These are phyloP conservation scores for Suillus ampliporus DNA, from an alignment of 768 basidiomycete species.

Conservation along the genomic window DNA sequence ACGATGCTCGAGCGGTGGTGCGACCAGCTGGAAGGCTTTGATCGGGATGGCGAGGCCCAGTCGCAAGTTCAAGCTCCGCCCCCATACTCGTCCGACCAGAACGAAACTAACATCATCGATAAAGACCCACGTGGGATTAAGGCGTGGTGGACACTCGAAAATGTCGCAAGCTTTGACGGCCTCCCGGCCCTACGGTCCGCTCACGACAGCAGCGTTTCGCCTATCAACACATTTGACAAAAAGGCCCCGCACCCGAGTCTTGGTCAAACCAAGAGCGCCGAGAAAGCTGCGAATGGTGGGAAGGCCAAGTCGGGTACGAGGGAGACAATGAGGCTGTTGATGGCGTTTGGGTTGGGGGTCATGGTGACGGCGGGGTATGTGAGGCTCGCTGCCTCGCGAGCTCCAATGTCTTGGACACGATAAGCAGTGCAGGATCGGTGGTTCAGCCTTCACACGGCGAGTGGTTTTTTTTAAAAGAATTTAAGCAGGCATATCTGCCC, in stretches of 20 bases:
- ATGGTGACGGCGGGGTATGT: constrained; percentile 21
- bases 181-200: constrained; percentile 52
- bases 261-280: background rate
- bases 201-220: constrained; percentile 18
- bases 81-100: constrained; percentile 11
- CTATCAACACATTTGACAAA: constrained; percentile 30
- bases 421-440: too few relatives aligned
- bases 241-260: constrained; percentile 13
- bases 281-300: constrained; percentile 4
- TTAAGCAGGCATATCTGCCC: background rate
- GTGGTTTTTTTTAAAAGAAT: background rate
- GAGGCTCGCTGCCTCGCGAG: constrained; percentile 15
- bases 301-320: background rate
- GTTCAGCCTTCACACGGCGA: background rate
- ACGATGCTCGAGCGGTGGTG: constrained; percentile 54
- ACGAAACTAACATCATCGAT: constrained; percentile 3
- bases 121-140: constrained; percentile 50
- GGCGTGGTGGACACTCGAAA: constrained; percentile 58
- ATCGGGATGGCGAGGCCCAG: constrained; percentile 28
- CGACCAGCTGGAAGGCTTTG: constrained; percentile 48
- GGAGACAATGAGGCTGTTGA: constrained; percentile 18
- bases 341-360: constrained; percentile 39
- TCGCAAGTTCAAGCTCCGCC: constrained; percentile 2
- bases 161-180: constrained; percentile 60
- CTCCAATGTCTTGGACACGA: background rate